Evolutionary conservation across 2,329 filamentous ascomycete genomes (phyloP), one percentile per base, ranked within the genome.

Genomic region (Ceratocystis huliohia): DNA sequence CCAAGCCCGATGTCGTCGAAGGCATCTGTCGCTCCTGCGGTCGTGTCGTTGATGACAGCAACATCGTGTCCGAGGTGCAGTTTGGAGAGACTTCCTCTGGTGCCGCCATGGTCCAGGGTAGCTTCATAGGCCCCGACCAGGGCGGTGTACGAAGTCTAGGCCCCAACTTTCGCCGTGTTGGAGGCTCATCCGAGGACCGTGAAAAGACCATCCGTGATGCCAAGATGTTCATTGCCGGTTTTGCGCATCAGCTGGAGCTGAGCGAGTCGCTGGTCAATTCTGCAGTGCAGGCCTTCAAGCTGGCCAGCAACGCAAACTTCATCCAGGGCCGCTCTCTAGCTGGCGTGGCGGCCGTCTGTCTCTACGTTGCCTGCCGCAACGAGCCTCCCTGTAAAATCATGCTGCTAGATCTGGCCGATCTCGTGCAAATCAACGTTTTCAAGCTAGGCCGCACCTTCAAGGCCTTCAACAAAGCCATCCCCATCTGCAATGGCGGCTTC

Each of bases 341-440:
- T 69, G 90, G 88, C 65, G 92, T 97, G 8, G 88, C 89, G 33
- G 91, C 91, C n/a, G 89, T 95, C 33, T 93, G 89, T 73, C 81
- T 99, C 37, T 99, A 97, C 71, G 88, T 90, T 66, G 91, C 91
- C 15, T 96, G 91, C 73, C 86, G 94, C 69, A 84, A 88, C 65
- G 85, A 89, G 69, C 84, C 84, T 56, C 86, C 87, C 28, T 96
- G 94, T 73, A 88, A 87, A 53, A 82, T 94, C 70, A 92, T 99
- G 88, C 82, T 99, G 56, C 97, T 99, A 74, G 94, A 99, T 74
- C 85, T 99, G 73, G 90, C 94, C 13, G 94, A 99, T 73, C 81
- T 93, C 68, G 78, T 81, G 66, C 82, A 83, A 78, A 84, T 94
- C 73, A 96, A 96, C 71, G 93, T 99, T 28, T 99, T 96, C 77